phyloP scores from a whole-genome alignment of 2,329 filamentous ascomycete genomes.

The Fusarium succisae region DNA sequence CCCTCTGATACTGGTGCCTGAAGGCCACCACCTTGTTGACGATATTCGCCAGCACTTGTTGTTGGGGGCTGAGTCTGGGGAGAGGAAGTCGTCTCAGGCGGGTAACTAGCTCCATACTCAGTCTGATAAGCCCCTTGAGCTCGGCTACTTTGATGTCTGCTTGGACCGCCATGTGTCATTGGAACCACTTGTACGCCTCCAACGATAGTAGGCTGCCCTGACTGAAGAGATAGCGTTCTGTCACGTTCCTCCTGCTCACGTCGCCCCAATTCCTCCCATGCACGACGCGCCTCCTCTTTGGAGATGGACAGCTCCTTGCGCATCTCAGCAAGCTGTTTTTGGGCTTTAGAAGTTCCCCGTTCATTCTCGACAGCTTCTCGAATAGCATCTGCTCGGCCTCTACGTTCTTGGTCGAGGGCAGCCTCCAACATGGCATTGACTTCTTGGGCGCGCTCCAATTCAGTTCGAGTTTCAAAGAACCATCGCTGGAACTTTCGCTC shows the following conservation, averaged over 20 bases:
- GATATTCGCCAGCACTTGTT: slow-evolving; percentile 44
- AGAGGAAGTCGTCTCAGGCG: slow-evolving; percentile 53
- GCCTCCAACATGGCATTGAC: slow-evolving; percentile 81
- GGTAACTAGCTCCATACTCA: slow-evolving; percentile 45
- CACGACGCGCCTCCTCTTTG: slow-evolving; percentile 92
- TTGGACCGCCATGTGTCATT: slow-evolving; percentile 78
- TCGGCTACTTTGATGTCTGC: slow-evolving; percentile 60
- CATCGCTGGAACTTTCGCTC: slow-evolving; percentile 98
- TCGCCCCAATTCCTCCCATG: slow-evolving; percentile 96
- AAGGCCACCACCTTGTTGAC: slow-evolving; percentile 35
- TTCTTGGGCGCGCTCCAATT: slow-evolving; percentile 87
- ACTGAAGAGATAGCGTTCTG: slow-evolving; percentile 82
- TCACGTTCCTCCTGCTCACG: slow-evolving; percentile 94
- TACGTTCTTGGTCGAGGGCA: slow-evolving; percentile 78
- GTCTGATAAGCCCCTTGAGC: slow-evolving; percentile 46
- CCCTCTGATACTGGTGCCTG: slow-evolving; percentile 61
- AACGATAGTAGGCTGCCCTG: slow-evolving; percentile 87
- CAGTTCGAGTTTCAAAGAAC: slow-evolving; percentile 94
- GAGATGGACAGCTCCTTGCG: slow-evolving; percentile 92
- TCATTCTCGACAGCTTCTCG: slow-evolving; percentile 73
- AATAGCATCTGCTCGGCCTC: slow-evolving; percentile 73
- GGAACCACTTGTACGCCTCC: slow-evolving; percentile 96
- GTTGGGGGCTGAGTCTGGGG: slow-evolving; percentile 52
- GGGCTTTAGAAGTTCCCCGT: slow-evolving; percentile 76
- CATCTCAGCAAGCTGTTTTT: slow-evolving; percentile 88